Conservation (phyloP, 179 eudicot species). For the Patellifolia procumbens region DNA sequence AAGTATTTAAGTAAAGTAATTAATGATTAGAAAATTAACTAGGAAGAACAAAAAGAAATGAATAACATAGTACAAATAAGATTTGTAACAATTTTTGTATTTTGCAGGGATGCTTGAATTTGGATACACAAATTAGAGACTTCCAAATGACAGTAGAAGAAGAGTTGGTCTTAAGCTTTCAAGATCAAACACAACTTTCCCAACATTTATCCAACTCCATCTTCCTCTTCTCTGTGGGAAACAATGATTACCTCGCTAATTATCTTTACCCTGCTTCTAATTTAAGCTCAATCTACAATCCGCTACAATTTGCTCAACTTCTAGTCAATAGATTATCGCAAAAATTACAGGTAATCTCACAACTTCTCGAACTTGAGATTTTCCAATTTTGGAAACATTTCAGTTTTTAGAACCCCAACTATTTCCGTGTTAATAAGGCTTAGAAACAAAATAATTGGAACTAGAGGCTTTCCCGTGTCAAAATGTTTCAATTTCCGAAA, state of each 20-base stretch:
- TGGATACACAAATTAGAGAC: slow-evolving; percentile 44
- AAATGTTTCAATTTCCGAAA: too few species aligned
- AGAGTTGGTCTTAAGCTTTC: slow-evolving; percentile 20
- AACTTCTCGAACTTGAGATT: not conserved
- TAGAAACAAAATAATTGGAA: too few species aligned
- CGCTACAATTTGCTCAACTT: slow-evolving; percentile 44
- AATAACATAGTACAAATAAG: too few species aligned
- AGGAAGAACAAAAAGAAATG: too few species aligned
- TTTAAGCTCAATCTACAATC: slow-evolving; percentile 28
- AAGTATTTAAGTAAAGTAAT: too few species aligned
- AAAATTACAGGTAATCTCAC: slow-evolving; percentile 40
- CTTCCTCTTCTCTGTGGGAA: slow-evolving; percentile 39
- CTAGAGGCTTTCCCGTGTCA: too few species aligned
- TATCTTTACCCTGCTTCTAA: slow-evolving; percentile 34
- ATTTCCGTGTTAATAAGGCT: too few species aligned
- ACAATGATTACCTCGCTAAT: slow-evolving; percentile 55
- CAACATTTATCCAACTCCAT: slow-evolving; percentile 44
- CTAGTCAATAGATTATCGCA: slow-evolving; percentile 41
- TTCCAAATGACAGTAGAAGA: slow-evolving; percentile 36
- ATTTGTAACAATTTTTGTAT: not conserved
- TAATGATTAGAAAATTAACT: too few species aligned
- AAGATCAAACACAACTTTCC: slow-evolving; percentile 14
- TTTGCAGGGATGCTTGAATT: slow-evolving; percentile 56
- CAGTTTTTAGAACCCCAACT: too few species aligned
- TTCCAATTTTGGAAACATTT: too few species aligned